These are phyloP conservation scores for Proliferodiscus dingleyae DNA, from an alignment of 2,329 filamentous ascomycete species.

Conservation along the genomic window DNA sequence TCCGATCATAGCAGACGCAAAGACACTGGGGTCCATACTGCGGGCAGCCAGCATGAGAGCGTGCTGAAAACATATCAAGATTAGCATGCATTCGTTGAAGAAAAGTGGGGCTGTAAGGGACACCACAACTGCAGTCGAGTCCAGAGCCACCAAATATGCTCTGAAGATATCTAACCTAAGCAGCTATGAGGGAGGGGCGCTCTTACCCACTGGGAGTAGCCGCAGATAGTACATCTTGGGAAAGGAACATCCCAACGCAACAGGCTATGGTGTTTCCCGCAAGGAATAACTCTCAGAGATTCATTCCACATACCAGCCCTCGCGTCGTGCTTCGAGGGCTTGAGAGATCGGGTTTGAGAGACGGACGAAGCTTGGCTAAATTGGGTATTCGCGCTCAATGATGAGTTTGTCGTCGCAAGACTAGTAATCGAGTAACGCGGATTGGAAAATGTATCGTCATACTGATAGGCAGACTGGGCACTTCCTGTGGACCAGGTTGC, in stretches of 20 bases:
- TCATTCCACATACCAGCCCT: constrained; percentile 19
- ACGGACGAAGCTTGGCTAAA: constrained; percentile 1
- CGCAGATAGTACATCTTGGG: constrained; percentile 15
- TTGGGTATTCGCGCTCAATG: constrained; percentile 12
- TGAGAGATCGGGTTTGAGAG: constrained; percentile 2
- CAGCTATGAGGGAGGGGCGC: no score
- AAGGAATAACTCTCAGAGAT: constrained; percentile 18
- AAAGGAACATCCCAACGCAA: constrained; percentile 17
- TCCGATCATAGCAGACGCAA: constrained; percentile 11
- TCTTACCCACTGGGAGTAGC: constrained; percentile 16
- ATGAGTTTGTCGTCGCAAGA: constrained; percentile 17
- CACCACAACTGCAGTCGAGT: no score
- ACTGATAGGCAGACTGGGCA: constrained; percentile 10
- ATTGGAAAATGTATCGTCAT: constrained; percentile 17
- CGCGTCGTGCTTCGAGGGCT: constrained; percentile 18
- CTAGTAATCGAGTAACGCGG: constrained; percentile 15
- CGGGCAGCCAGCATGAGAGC: constrained; percentile 21
- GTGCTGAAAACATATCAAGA: constrained; percentile 1
- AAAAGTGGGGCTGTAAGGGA: no score
- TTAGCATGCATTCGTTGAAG: no score
- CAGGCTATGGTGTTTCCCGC: constrained; percentile 18
- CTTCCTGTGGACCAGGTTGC: constrained; percentile 18
- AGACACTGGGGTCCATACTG: constrained; percentile 12
- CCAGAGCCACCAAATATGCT: no score
- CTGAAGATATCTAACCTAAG: no score